phyloP scores from a whole-genome alignment of 1,284 basidiomycete genomes.

The Ganoderma sinense region DNA sequence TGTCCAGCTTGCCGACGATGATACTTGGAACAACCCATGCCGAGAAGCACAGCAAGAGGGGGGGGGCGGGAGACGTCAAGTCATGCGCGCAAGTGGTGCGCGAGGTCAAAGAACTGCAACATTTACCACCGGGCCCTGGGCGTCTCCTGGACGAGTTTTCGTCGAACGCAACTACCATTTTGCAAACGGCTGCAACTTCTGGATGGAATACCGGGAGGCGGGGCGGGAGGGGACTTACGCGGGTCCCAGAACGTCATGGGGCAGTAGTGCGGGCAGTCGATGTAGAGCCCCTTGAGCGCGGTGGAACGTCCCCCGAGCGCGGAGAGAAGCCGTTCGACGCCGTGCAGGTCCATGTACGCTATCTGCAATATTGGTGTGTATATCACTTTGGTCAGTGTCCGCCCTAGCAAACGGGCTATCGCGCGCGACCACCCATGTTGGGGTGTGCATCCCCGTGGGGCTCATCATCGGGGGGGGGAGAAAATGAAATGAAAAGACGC shows the following conservation, averaged over 20 bases:
- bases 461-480: background rate
- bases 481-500: background rate
- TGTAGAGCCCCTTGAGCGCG: background rate
- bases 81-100: no score
- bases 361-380: background rate
- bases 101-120: no score
- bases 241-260: background rate
- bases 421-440: background rate
- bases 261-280: conserved; percentile 5
- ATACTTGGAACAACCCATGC: no score
- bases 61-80: no score
- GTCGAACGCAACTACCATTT: no score
- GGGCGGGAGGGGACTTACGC: background rate
- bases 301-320: background rate
- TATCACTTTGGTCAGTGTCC: background rate
- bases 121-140: no score
- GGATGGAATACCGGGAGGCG: no score
- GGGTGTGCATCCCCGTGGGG: background rate
- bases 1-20: no score
- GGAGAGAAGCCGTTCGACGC: background rate
- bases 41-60: no score
- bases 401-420: no score
- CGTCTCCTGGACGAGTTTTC: no score
- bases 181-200: no score
- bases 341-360: background rate